A percentile compares a stretch with the other conserved stretches of the same genome.
These are phyloP conservation scores for Linanthus parryae DNA, from an alignment of 148 eudicot genomes.

Conservation along the genomic window DNA sequence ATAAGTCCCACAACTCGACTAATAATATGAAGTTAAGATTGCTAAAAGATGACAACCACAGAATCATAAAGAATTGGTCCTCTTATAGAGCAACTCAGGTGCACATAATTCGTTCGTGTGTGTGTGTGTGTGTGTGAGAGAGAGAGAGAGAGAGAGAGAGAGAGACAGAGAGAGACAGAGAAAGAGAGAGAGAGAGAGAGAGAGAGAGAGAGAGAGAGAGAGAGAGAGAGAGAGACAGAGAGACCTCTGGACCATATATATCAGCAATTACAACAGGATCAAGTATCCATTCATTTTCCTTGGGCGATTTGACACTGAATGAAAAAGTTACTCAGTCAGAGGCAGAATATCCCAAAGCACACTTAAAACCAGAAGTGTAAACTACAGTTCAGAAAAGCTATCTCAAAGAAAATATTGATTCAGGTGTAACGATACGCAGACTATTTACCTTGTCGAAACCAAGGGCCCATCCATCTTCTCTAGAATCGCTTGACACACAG, in stretches of 20 bases:
- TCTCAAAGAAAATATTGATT: no score
- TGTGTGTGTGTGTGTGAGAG: background rate
- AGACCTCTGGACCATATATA: conserved; percentile 79
- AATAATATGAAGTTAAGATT: no score
- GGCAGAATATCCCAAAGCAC: no score
- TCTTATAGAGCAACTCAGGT: no score
- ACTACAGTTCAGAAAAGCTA: no score
- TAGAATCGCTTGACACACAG: conserved; percentile 62
- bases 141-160: background rate
- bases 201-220: background rate
- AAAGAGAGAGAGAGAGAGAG: background rate
- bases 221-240: background rate
- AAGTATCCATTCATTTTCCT: conserved; percentile 74
- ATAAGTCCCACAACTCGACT: no score
- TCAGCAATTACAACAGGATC: conserved; percentile 85
- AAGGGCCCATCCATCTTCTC: conserved; percentile 69
- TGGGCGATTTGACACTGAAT: conserved; percentile 65
- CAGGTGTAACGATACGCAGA: background rate
- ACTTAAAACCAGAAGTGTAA: no score
- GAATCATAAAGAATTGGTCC: no score
- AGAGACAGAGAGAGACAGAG: background rate
- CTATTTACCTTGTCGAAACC: conserved; percentile 75
- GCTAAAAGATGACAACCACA: no score
- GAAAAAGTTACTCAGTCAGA: no score
- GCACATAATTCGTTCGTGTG: no score